Evolutionary conservation across 2,329 filamentous ascomycete species (phyloP), one percentile per base, ranked within the genome.

Genomic region (Tolypocladium tundrense): DNA sequence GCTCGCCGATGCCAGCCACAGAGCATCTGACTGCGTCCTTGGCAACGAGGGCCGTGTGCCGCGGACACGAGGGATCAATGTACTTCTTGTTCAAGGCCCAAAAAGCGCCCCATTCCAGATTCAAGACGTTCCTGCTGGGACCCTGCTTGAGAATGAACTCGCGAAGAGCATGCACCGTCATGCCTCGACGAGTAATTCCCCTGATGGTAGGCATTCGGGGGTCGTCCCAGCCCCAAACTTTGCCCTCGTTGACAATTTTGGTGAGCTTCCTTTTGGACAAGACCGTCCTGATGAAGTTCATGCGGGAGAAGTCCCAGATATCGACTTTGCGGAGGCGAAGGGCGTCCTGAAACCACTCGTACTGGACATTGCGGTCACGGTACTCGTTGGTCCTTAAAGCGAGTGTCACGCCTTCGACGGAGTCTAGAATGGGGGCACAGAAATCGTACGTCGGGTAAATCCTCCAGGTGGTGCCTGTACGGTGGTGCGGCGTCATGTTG

Each of bases 401-500:
- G 69, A 93, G 90, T 2, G 90, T 94, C 57, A 94, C 86, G 48
- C 89, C 90, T 77, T 94, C 89, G 64, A 89, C 73, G 60, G 85
- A 84, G 73, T 94, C 90, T 60, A 93, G 85, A 21, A 93, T 84
- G 19, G 90, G 90, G 73, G 88, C 91, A 63, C 88, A 89, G 69
- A 93, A 90, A 71, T 94, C 90, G 77, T 94, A 94, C 62, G 88
- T 93, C 39, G 89, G 89, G 74, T 93, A 93, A 69, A 91, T 87
- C 75, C 92, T 92, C 88, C 88, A 93, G 60, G 79, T 84, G 59
- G 78, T 82, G 37, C 89, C 89, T 2, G 90, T 94, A 64, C 90
- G 85, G 76, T 94, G 90, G 72, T 94, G 88, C 87, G 24, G 79
- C 66, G 54, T 79, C 77, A 59, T 79, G 70, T 96, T 96, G 65